A percentile compares a stretch with the other conserved stretches of the same genome.
These are phyloP conservation scores for Sparassis latifolia DNA, from an alignment of 1,284 basidiomycete genomes.

Conservation along the genomic window DNA sequence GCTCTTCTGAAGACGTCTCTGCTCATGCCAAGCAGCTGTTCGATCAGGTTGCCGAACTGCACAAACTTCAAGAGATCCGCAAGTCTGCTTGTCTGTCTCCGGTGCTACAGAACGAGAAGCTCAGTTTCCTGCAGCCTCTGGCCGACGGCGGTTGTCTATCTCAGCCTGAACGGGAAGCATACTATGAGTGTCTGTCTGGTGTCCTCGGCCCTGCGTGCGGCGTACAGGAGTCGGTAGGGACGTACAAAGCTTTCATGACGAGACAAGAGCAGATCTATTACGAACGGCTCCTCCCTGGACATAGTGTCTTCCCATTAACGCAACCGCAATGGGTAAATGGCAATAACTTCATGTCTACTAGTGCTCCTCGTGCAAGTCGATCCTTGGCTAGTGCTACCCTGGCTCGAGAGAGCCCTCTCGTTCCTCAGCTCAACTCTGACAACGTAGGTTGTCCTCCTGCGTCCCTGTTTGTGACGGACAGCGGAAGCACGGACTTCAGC, in stretches of 20 bases:
- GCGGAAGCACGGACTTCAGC: slow-evolving; percentile 7
- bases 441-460: background rate
- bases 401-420: background rate
- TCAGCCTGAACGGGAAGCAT: slow-evolving; percentile 37
- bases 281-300: slow-evolving; percentile 25
- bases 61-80: no score
- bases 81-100: no score
- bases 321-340: background rate
- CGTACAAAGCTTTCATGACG: slow-evolving; percentile 48
- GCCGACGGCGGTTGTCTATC: slow-evolving; percentile 28
- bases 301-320: background rate
- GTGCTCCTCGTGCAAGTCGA: no score
- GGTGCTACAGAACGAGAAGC: background rate
- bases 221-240: slow-evolving; percentile 45
- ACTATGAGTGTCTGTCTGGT: slow-evolving; percentile 45
- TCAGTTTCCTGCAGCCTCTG: background rate
- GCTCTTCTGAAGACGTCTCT: no score
- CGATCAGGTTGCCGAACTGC: no score
- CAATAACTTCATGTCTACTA: background rate
- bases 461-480: background rate
- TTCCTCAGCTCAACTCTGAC: background rate
- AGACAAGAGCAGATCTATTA: slow-evolving; percentile 40
- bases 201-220: slow-evolving; percentile 40
- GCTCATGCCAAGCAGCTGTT: no score
- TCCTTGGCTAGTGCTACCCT: no score